Percentiles rank a stretch among this genome's conserved stretches.
phyloP scores from a whole-genome alignment of 1,139 yeast genomes.

The Magnusiomyces sp. region DNA sequence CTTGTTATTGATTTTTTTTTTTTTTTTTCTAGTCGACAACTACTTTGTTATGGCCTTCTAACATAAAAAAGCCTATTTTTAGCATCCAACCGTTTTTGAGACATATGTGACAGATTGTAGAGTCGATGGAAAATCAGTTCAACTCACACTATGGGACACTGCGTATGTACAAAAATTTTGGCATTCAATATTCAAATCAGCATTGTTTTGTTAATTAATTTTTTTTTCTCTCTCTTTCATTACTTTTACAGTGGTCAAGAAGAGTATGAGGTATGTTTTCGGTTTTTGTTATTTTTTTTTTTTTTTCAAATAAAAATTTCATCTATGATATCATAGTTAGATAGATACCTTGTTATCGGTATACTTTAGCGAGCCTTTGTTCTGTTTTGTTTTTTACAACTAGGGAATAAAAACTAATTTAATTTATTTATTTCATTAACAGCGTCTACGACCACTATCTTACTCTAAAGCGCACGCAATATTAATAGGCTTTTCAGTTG shows the following conservation, averaged over 20 bases:
- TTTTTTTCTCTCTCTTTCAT: no score
- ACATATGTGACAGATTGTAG: constrained; percentile 90
- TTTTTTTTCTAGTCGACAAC: not conserved
- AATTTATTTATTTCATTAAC: no score
- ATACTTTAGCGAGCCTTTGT: no score
- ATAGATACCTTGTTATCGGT: no score
- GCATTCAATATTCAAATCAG: no score
- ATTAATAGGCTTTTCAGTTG: constrained; percentile 59
- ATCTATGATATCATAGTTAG: not conserved
- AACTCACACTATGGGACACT: constrained; percentile 89
- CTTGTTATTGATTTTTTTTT: no score
- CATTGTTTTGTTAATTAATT: not conserved
- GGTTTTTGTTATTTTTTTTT: no score
- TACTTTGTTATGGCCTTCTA: not conserved
- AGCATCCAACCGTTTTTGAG: constrained; percentile 93
- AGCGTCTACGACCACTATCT: constrained; percentile 54
- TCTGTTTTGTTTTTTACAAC: no score
- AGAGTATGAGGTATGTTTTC: constrained; percentile 39
- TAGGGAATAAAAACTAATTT: no score
- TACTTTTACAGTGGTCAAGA: constrained; percentile 60
- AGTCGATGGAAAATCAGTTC: constrained; percentile 86
- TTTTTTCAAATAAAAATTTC: no score
- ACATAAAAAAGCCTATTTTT: constrained; percentile 20
- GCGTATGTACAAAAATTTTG: constrained; percentile 41
- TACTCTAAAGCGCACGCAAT: constrained; percentile 64